Percentiles rank a stretch among this genome's conserved stretches.
phyloP scores from a whole-genome alignment of 169 alveolate species.

The Eimeria brunetti region DNA sequence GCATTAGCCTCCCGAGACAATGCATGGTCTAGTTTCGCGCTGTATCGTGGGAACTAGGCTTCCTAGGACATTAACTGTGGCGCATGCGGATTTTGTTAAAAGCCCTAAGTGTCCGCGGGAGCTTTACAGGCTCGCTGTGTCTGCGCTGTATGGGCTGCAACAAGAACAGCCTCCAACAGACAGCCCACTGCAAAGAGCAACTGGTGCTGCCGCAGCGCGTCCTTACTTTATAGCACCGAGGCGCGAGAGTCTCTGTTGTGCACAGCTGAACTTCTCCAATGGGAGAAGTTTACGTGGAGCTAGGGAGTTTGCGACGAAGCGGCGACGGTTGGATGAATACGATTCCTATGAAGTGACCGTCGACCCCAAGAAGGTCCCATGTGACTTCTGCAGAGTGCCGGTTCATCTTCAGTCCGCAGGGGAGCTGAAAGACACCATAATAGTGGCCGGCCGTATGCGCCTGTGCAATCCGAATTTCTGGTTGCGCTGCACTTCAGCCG shows the following conservation, averaged over 20 bases:
- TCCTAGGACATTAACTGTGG: not conserved
- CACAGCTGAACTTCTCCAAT: not conserved
- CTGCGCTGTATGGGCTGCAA: not conserved
- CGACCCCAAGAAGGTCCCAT: conserved; percentile 71
- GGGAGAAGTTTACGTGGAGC: not conserved
- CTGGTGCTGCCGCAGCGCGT: not conserved
- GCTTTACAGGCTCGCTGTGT: not conserved
- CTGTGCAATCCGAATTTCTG: conserved; percentile 75
- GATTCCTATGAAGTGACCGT: conserved; percentile 69
- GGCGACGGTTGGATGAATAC: conserved; percentile 71
- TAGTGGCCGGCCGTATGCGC: conserved; percentile 70
- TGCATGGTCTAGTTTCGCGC: conserved; percentile 10
- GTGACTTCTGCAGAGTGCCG: conserved; percentile 71
- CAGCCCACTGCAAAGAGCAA: not conserved
- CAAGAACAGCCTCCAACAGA: not conserved
- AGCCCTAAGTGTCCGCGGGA: not conserved
- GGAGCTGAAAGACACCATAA: conserved; percentile 66
- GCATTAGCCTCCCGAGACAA: not conserved
- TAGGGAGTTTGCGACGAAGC: conserved; percentile 74
- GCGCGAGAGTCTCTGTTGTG: not conserved
- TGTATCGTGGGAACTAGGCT: not conserved
- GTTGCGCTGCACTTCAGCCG: conserved; percentile 82
- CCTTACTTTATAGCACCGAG: not conserved
- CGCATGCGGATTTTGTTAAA: not conserved
- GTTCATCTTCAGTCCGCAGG: conserved; percentile 77